Evolutionary conservation across 2,329 filamentous ascomycete species (phyloP).

Genomic region (Penicillium brasilianum): DNA sequence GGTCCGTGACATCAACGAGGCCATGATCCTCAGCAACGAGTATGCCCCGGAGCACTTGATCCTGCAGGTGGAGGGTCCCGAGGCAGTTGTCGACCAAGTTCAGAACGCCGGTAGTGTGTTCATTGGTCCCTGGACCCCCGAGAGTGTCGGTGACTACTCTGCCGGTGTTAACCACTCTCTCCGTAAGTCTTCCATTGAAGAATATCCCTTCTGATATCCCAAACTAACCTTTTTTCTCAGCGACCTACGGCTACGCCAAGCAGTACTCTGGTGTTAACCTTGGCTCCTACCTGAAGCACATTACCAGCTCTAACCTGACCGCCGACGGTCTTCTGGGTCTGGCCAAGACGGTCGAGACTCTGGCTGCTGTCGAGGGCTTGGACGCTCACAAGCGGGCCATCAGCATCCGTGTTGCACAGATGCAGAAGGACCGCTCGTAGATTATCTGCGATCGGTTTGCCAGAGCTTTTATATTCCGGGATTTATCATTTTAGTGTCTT

Average conservation of each 20-base stretch:
- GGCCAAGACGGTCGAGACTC: constrained; percentile 87
- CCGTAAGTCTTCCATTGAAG: constrained; percentile 66
- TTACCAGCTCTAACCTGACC: constrained; percentile 90
- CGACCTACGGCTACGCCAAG: constrained; percentile 96
- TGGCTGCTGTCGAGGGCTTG: constrained; percentile 91
- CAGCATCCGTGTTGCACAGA: constrained; percentile 63
- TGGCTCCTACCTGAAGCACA: constrained; percentile 95
- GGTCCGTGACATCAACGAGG: constrained; percentile 72
- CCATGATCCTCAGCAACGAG: constrained; percentile 82
- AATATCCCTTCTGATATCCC: neutral
- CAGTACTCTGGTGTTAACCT: constrained; percentile 98
- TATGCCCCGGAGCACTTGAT: constrained; percentile 98
- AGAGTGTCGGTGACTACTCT: constrained; percentile 97
- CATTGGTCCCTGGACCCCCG: constrained; percentile 93
- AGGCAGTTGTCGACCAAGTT: constrained; percentile 74
- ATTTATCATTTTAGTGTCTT: constrained; percentile 13
- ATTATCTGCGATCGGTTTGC: neutral
- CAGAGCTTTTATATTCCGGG: constrained; percentile 8
- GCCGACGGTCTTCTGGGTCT: constrained; percentile 84
- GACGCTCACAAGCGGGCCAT: constrained; percentile 86
- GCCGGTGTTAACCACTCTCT: constrained; percentile 97
- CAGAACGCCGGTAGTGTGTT: constrained; percentile 97
- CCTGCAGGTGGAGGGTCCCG: constrained; percentile 80
- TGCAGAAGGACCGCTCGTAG: constrained; percentile 38
- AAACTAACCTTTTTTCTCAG: constrained; percentile 53